Evolutionary conservation across 306 rosid species (phyloP), one percentile per base, ranked within the genome.

Genomic region (Dalbergia cultrata): DNA sequence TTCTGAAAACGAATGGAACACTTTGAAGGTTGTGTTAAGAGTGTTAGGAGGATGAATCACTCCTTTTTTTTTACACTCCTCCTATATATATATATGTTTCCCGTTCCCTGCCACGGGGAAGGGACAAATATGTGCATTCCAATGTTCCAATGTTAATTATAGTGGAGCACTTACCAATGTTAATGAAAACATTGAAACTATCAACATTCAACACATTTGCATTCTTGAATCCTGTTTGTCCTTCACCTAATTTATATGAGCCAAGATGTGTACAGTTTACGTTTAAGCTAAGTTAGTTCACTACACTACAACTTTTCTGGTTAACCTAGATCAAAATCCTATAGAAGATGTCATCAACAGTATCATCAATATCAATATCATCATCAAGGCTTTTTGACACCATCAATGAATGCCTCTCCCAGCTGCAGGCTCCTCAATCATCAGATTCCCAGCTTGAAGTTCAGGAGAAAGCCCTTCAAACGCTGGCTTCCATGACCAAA

Each of bases 401-500:
- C 12, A 85, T 91, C 4, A 16, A 6, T 31, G 85, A 63, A 35
- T 92, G 92, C 57, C 54, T 95, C 13, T 39, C 75, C 2, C 67
- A 85, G 31, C 31, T 26, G 31, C 31, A 26, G 31, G 31, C 31
- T 7, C 77, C 82, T 17, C 82, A 73, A 50, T 87, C 93, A 50
- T 87, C 93, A 13, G 86, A 76, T 11, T 72, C 89, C 10, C 74
- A 26, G 31, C 31, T 19, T 19, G 92, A 84, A 72, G 58, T 52
- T 14, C 84, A 81, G 63, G 87, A 82, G 53, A 91, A 82, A 76
- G 93, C 90, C n/a, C 97, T 90, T 47, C 89, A 85, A 77, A 80
- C 86, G 6, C 63, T 92, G 37, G 87, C 74, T 79, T 79, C 89
- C 81, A 85, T 94, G 61, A 92, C 97, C 58, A 91, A 85, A 79